Evolutionary conservation across 495 filamentous ascomycete genomes (phyloP).

Genomic region (Trypethelium eluteriae): DNA sequence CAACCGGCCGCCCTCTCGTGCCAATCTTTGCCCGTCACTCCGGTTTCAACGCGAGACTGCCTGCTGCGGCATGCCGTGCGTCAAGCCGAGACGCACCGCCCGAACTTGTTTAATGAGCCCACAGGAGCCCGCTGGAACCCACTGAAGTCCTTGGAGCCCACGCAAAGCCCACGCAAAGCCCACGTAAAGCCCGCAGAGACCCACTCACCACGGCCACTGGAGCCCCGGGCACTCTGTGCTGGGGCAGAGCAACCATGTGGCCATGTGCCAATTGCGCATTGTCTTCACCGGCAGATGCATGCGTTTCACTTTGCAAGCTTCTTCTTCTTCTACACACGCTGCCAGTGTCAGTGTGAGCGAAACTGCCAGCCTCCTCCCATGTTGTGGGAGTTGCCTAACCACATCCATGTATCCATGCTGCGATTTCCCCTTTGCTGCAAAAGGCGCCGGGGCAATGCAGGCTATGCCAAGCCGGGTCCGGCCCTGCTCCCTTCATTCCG

Average conservation of each 20-base stretch:
- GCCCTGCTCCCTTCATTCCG: background rate
- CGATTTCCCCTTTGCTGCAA: background rate
- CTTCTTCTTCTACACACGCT: background rate
- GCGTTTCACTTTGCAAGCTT: conserved; percentile 1
- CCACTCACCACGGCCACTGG: too few species aligned
- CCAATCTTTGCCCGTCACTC: too few species aligned
- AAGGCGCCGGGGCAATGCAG: too few species aligned
- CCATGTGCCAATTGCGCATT: conserved; percentile 7
- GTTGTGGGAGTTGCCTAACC: background rate
- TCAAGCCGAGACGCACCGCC: conserved; percentile 10
- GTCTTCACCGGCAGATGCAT: background rate
- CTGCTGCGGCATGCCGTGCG: conserved; percentile 11
- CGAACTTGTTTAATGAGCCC: background rate
- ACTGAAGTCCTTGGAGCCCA: too few species aligned
- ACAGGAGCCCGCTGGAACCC: background rate
- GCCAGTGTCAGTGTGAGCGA: too few species aligned
- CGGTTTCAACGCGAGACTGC: background rate
- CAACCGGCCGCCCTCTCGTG: background rate
- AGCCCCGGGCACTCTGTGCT: too few species aligned
- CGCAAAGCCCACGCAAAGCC: too few species aligned
- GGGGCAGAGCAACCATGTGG: conserved; percentile 6
- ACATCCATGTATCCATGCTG: background rate
- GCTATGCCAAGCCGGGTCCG: too few species aligned
- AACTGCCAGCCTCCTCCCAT: too few species aligned
- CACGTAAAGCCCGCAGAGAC: too few species aligned